Evolutionary conservation across 768 basidiomycete genomes (phyloP).

Genomic region (Calocera viscosa): DNA sequence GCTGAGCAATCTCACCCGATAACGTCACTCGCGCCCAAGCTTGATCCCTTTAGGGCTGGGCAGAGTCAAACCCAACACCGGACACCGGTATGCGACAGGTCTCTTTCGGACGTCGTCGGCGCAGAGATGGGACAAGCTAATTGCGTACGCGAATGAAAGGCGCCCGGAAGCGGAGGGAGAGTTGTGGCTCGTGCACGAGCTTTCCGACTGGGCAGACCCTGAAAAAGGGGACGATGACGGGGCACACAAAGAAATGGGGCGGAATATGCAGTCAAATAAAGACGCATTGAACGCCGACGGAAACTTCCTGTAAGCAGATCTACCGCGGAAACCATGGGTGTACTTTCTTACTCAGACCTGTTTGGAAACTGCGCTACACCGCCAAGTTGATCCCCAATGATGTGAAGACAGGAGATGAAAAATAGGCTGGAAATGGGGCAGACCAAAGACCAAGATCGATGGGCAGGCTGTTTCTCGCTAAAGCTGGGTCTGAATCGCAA

Average conservation of each 20-base stretch:
- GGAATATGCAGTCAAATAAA: not conserved
- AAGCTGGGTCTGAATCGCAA: slow-evolving; percentile 4
- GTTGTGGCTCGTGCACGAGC: slow-evolving; percentile 3
- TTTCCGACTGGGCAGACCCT: not conserved
- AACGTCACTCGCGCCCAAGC: not conserved
- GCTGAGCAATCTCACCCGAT: slow-evolving; percentile 1
- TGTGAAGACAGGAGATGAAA: too few relatives aligned
- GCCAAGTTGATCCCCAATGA: not conserved
- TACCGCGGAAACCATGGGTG: not conserved
- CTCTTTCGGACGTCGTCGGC: not conserved
- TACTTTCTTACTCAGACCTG: not conserved
- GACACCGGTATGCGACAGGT: slow-evolving; percentile 2
- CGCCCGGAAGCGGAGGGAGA: not conserved
- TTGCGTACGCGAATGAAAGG: not conserved
- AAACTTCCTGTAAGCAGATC: not conserved
- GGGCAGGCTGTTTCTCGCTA: slow-evolving; percentile 3
- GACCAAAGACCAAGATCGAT: not conserved
- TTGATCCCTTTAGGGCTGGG: not conserved
- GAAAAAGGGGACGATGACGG: slow-evolving; percentile 4
- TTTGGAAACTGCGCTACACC: not conserved
- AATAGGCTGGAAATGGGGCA: too few relatives aligned
- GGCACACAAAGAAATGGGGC: not conserved
- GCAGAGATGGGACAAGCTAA: not conserved
- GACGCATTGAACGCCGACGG: not conserved
- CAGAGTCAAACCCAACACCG: not conserved